These are phyloP conservation scores for Scedosporium dehoogii DNA, from an alignment of 2,329 filamentous ascomycete species.

Conservation along the genomic window DNA sequence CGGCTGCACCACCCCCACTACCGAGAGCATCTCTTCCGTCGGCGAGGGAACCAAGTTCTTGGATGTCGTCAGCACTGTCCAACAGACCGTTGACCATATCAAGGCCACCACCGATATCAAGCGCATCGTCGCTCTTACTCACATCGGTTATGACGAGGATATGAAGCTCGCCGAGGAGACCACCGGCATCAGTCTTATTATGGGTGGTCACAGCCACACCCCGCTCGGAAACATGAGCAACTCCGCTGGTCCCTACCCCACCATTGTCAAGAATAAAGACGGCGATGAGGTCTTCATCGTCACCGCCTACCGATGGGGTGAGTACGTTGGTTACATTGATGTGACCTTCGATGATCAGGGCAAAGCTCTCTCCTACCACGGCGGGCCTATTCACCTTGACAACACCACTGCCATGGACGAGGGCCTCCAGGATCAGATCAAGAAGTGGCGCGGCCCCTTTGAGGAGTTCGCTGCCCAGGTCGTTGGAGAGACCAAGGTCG, in stretches of 20 bases:
- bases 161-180: constrained; percentile 49
- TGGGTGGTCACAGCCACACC: constrained; percentile 53
- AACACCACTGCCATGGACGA: constrained; percentile 49
- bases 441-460: constrained; percentile 50
- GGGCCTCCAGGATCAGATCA: constrained; percentile 46
- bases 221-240: constrained; percentile 49
- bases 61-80: constrained; percentile 46
- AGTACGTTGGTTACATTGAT: constrained; percentile 59
- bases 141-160: constrained; percentile 58
- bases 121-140: constrained; percentile 55
- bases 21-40: constrained; percentile 47
- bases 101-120: constrained; percentile 50
- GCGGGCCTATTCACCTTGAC: constrained; percentile 53
- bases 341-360: constrained; percentile 52
- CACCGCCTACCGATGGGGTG: constrained; percentile 58
- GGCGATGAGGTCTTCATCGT: constrained; percentile 61
- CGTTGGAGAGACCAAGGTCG: constrained; percentile 43
- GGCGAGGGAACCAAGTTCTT: constrained; percentile 48
- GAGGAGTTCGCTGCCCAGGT: constrained; percentile 47
- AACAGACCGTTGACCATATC: constrained; percentile 52
- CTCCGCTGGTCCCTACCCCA: constrained; percentile 52
- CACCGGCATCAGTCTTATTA: constrained; percentile 56
- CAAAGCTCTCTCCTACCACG: constrained; percentile 52
- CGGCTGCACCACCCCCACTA: constrained; percentile 52
- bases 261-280: constrained; percentile 48